Conservation (phyloP, 257 asterid genomes). For the Solanum sparsipilum region DNA sequence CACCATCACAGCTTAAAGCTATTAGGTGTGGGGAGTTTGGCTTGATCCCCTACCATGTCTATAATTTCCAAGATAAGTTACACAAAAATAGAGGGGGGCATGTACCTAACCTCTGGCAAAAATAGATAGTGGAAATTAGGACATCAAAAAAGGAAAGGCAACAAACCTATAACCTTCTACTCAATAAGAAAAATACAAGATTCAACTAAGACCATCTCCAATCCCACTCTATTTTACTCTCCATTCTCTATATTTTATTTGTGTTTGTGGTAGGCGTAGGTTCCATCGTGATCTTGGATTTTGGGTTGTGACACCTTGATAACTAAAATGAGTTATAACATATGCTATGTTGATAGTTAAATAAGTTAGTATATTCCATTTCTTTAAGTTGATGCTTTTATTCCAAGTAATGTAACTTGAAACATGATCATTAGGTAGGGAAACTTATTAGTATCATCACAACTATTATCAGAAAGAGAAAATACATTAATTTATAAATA, state of each 20-base stretch:
- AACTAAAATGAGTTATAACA: neutral
- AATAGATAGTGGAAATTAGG: neutral
- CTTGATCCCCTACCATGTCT: neutral
- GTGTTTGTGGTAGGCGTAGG: neutral
- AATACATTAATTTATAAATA: neutral
- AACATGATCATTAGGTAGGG: neutral
- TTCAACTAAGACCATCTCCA: no score
- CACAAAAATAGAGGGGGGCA: neutral
- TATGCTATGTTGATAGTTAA: neutral
- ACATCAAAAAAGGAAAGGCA: no score
- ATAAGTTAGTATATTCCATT: neutral
- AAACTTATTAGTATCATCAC: neutral
- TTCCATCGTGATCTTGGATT: neutral
- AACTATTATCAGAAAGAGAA: neutral
- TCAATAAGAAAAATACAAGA: no score
- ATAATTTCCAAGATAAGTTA: no score
- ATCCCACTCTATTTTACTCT: no score
- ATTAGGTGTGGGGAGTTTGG: neutral
- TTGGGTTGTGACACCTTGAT: neutral
- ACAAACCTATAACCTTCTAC: no score
- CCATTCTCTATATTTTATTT: no score
- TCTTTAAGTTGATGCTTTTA: neutral
- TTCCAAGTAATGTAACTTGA: neutral
- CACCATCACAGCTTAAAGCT: neutral
- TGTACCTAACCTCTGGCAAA: neutral